These are phyloP conservation scores for Ophioceras dolichostomum DNA, from an alignment of 2,329 filamentous ascomycete genomes.

Conservation along the genomic window DNA sequence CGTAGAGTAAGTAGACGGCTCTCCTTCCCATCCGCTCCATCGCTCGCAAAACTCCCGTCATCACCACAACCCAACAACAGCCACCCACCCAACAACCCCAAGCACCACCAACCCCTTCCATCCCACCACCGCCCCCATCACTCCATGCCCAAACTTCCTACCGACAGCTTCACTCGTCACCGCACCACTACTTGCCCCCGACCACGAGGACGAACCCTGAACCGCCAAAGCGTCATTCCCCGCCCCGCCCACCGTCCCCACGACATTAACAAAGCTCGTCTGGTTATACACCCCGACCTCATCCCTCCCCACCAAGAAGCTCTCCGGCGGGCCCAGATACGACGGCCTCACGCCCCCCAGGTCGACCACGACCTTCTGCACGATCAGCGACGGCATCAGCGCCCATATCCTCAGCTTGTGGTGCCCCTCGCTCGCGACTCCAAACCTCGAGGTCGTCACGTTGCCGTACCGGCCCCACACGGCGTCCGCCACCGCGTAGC, in stretches of 20 bases:
- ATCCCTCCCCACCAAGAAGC: conserved; percentile 31
- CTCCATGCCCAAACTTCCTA: too few species aligned
- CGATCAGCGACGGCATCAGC: conserved; percentile 36
- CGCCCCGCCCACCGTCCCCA: conserved; percentile 8
- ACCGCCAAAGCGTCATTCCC: neutral
- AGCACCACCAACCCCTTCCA: too few species aligned
- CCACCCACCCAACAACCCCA: too few species aligned
- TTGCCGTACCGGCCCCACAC: conserved; percentile 31
- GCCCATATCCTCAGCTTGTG: conserved; percentile 39
- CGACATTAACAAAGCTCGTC: conserved; percentile 21
- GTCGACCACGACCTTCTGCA: conserved; percentile 45
- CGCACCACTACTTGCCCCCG: too few species aligned
- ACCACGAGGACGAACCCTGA: too few species aligned
- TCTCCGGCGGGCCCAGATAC: conserved; percentile 46
- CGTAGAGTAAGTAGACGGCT: too few species aligned
- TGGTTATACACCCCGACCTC: conserved; percentile 20
- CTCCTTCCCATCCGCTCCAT: too few species aligned
- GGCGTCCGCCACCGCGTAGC: conserved; percentile 27
- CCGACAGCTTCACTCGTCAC: too few species aligned
- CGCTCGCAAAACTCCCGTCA: too few species aligned
- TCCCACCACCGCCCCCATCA: too few species aligned
- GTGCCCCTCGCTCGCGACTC: conserved; percentile 25
- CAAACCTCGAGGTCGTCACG: conserved; percentile 31
- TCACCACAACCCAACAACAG: too few species aligned
- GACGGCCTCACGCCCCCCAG: conserved; percentile 40